phyloP scores from a whole-genome alignment of 805 yeast genomes.

The Saccharomycopsis sp. region DNA sequence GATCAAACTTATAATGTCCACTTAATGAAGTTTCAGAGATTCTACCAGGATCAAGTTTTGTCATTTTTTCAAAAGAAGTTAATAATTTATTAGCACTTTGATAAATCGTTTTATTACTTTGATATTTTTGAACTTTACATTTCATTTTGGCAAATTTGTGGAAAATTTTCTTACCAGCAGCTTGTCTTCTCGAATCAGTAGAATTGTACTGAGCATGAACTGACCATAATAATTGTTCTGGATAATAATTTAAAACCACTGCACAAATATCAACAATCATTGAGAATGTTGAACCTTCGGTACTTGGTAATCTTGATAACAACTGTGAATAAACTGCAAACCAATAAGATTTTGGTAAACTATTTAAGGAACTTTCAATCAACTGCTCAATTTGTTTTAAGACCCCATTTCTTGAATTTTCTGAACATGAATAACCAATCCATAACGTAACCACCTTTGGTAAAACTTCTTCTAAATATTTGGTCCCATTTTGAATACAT shows the following conservation, averaged over 20 bases:
- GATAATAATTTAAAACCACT: conserved; percentile 52
- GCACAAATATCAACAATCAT: conserved; percentile 49
- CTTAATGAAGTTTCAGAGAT: conserved; percentile 22
- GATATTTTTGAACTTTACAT: conserved; percentile 11
- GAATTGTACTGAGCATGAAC: conserved; percentile 64
- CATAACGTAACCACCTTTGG: conserved; percentile 88
- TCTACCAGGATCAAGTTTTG: conserved; percentile 19
- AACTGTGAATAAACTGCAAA: conserved; percentile 81
- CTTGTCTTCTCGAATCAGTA: conserved; percentile 33
- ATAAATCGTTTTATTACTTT: conserved; percentile 18
- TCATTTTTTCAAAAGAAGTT: conserved; percentile 22
- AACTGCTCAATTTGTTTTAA: too few species aligned
- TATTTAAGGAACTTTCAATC: not conserved
- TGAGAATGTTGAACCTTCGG: conserved; percentile 43
- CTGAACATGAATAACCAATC: conserved; percentile 52
- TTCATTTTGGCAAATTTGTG: conserved; percentile 7
- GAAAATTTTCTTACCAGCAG: conserved; percentile 20
- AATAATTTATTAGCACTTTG: conserved; percentile 22
- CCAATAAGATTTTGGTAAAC: conserved; percentile 54
- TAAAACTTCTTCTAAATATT: conserved; percentile 67
- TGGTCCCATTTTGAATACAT: conserved; percentile 51
- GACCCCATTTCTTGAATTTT: too few species aligned
- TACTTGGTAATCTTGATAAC: conserved; percentile 65
- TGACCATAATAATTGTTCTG: conserved; percentile 81
- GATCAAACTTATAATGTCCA: conserved; percentile 34